Percentiles rank a stretch among this genome's conserved stretches.
phyloP scores from a whole-genome alignment of 192 early-diverging fungal genomes.

The Coemansia sp. region DNA sequence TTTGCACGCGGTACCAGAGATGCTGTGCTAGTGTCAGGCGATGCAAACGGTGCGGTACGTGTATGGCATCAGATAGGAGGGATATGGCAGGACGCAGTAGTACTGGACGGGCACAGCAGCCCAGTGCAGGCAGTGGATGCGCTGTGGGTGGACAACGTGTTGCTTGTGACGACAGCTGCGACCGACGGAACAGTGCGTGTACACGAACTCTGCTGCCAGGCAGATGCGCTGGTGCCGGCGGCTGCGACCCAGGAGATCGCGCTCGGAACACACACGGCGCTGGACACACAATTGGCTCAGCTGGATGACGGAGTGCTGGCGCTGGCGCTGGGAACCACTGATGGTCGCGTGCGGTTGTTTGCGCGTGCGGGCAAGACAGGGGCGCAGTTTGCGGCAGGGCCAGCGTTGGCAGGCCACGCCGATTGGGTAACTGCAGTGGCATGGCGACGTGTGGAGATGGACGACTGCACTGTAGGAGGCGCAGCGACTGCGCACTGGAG shows the following conservation, averaged over 20 bases:
- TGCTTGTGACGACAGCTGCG: constrained; percentile 16
- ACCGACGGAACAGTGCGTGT: constrained; percentile 33
- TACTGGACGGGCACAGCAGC: constrained; percentile 66
- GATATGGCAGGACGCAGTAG: constrained; percentile 64
- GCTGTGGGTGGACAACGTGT: neutral
- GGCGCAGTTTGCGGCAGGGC: constrained; percentile 58
- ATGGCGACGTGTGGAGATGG: constrained; percentile 62
- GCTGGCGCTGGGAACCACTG: constrained; percentile 77
- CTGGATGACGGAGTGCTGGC: constrained; percentile 56
- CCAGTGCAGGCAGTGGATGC: constrained; percentile 64
- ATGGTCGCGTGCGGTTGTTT: constrained; percentile 73
- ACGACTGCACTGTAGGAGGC: constrained; percentile 6
- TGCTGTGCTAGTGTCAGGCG: constrained; percentile 69
- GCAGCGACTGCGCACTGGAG: constrained; percentile 53
- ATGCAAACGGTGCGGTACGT: constrained; percentile 73
- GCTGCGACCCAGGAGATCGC: constrained; percentile 67
- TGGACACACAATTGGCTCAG: constrained; percentile 65
- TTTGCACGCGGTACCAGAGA: constrained; percentile 59
- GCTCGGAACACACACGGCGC: constrained; percentile 64
- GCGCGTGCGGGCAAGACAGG: constrained; percentile 37
- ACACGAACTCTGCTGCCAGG: constrained; percentile 6
- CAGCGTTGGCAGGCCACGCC: constrained; percentile 82
- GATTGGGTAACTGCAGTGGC: constrained; percentile 89
- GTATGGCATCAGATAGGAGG: constrained; percentile 61
- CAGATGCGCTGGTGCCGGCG: constrained; percentile 21